These are phyloP conservation scores for Auxenochlorella pyrenoidosa DNA, from an alignment of 139 green algal species.

Conservation along the genomic window DNA sequence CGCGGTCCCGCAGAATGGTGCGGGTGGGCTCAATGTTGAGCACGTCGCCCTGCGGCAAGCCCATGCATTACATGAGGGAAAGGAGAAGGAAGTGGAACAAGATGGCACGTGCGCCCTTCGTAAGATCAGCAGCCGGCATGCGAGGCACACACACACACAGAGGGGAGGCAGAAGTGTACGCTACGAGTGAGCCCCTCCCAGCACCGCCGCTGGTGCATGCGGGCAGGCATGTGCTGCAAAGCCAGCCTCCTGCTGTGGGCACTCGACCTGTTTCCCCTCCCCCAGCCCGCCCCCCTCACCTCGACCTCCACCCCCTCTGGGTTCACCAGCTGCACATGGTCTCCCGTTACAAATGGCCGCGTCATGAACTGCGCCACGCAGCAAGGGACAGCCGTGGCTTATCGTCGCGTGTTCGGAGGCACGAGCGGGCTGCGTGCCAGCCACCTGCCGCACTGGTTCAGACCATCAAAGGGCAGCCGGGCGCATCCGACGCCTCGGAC, in stretches of 20 bases:
- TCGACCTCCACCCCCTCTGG: neutral
- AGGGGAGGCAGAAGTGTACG: too few species aligned
- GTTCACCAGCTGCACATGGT: constrained; percentile 33
- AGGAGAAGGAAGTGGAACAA: too few species aligned
- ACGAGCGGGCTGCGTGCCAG: too few species aligned
- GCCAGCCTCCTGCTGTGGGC: too few species aligned
- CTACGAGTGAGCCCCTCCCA: too few species aligned
- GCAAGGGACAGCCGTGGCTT: neutral
- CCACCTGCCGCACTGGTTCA: too few species aligned
- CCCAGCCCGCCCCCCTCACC: neutral
- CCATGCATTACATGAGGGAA: neutral
- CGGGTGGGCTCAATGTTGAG: constrained; percentile 43
- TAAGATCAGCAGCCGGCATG: neutral
- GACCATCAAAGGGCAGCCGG: too few species aligned
- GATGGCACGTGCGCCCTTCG: neutral
- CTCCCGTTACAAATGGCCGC: constrained; percentile 34
- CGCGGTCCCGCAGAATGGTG: constrained; percentile 31
- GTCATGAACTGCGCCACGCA: neutral
- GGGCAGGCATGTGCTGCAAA: too few species aligned
- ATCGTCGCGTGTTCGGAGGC: neutral
- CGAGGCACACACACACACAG: too few species aligned
- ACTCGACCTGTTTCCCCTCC: too few species aligned
- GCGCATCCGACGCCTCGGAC: too few species aligned
- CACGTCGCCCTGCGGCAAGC: constrained; percentile 25
- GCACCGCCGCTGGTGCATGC: too few species aligned